Percentiles rank a stretch among this genome's conserved stretches.
These are phyloP conservation scores for Thermoascus crustaceus DNA, from an alignment of 2,329 filamentous ascomycete genomes.

Conservation along the genomic window DNA sequence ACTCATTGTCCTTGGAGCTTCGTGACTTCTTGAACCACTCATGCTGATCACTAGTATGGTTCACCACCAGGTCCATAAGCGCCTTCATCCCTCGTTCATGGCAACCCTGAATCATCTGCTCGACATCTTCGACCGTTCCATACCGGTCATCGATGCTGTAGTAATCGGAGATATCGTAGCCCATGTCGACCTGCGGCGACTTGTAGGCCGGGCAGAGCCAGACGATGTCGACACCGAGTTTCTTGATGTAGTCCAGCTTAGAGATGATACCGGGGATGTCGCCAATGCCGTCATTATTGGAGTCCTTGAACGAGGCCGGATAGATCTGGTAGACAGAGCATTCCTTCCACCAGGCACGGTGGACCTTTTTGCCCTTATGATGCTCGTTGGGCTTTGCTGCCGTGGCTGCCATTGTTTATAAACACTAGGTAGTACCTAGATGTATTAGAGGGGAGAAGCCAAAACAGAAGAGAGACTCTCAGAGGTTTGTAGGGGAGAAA, in stretches of 20 bases:
- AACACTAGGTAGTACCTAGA: background rate
- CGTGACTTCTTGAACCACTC: constrained; percentile 63
- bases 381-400: constrained; percentile 4
- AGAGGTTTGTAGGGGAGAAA: no score
- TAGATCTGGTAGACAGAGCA: constrained; percentile 53
- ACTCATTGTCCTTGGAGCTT: constrained; percentile 52
- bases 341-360: constrained; percentile 50
- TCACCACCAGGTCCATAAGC: constrained; percentile 68
- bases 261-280: constrained; percentile 58
- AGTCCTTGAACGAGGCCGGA: constrained; percentile 50
- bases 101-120: constrained; percentile 51
- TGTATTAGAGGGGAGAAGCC: background rate
- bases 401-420: background rate
- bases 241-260: constrained; percentile 55
- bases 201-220: constrained; percentile 48
- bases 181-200: constrained; percentile 47
- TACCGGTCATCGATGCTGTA: constrained; percentile 57
- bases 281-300: constrained; percentile 48
- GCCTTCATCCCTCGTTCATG: constrained; percentile 60
- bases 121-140: constrained; percentile 58
- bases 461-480: no score
- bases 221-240: constrained; percentile 54
- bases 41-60: constrained; percentile 66
- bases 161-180: constrained; percentile 53
- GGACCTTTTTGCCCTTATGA: constrained; percentile 10